These are phyloP conservation scores for Ensete glaucum DNA, from an alignment of 176 grass and related monocot genomes.

Conservation along the genomic window DNA sequence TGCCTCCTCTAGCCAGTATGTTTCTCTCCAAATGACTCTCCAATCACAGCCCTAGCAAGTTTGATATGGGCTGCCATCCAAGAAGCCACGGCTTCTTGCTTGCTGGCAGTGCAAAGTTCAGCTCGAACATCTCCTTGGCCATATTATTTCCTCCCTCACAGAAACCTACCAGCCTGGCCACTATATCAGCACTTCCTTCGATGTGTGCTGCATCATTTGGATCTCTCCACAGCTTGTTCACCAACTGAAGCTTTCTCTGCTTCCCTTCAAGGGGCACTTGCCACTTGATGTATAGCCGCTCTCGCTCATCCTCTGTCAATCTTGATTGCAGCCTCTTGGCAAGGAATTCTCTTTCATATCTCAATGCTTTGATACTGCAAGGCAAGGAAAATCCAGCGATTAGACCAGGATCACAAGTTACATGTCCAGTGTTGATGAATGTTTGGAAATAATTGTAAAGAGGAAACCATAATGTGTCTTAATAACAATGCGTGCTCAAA, in stretches of 20 bases:
- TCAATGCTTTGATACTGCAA: conserved; percentile 62
- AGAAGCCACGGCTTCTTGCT: conserved; percentile 73
- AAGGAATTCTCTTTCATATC: conserved; percentile 75
- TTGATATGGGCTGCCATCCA: conserved; percentile 80
- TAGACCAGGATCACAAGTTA: too few relatives aligned
- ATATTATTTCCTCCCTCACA: conserved; percentile 66
- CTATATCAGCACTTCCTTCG: conserved; percentile 64
- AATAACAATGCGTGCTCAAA: too few relatives aligned
- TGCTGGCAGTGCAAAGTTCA: conserved; percentile 63
- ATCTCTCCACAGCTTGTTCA: conserved; percentile 75
- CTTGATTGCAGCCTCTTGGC: conserved; percentile 62
- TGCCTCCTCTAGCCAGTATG: too few relatives aligned
- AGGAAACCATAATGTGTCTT: too few relatives aligned
- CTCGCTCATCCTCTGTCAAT: conserved; percentile 61
- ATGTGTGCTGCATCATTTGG: conserved; percentile 47
- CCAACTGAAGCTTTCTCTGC: conserved; percentile 82
- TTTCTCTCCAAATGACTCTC: too few relatives aligned
- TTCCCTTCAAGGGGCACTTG: conserved; percentile 63
- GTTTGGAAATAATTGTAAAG: too few relatives aligned
- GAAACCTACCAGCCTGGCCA: conserved; percentile 89
- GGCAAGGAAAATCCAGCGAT: not conserved
- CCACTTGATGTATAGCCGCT: conserved; percentile 72
- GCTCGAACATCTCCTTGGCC: conserved; percentile 96
- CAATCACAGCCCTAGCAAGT: conserved; percentile 33
- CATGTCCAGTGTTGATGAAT: too few relatives aligned